Conservation (phyloP, 176 grass and related monocot species). For the Urochloa ruziziensis region DNA sequence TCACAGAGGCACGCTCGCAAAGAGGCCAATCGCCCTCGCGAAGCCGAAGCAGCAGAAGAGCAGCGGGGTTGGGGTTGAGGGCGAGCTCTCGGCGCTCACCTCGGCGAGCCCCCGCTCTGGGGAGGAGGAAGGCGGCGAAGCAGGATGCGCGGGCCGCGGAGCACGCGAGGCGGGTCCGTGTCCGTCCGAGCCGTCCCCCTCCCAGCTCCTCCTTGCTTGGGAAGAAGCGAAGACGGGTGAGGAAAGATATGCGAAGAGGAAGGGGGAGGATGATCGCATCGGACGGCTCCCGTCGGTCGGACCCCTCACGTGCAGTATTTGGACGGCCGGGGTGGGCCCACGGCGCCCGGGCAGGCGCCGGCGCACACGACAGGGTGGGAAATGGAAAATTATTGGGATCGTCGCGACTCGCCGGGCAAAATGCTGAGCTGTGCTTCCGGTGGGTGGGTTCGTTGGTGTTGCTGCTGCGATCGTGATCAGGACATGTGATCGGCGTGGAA, state of each 20-base stretch:
- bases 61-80: background rate
- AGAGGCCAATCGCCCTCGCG: background rate
- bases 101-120: slow-evolving; percentile 6
- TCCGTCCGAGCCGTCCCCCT: background rate
- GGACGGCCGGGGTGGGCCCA: background rate
- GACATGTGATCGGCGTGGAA: background rate
- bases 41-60: background rate
- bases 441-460: background rate
- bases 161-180: background rate
- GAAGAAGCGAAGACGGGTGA: background rate
- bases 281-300: background rate
- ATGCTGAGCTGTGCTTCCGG: slow-evolving; percentile 13
- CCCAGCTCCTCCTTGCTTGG: background rate
- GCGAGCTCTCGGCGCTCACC: slow-evolving; percentile 37
- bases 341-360: too few relatives aligned
- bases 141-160: slow-evolving; percentile 23
- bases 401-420: slow-evolving; percentile 1
- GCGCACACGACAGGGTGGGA: too few relatives aligned
- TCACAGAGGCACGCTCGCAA: background rate
- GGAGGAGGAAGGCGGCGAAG: background rate
- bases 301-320: background rate
- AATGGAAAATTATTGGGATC: background rate
- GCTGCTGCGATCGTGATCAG: slow-evolving; percentile 1
- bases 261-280: background rate
- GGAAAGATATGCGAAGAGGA: background rate